Evolutionary conservation across 805 yeast species (phyloP), one percentile per base, ranked within the genome.

Genomic region (Hanseniaspora taiwanica): DNA sequence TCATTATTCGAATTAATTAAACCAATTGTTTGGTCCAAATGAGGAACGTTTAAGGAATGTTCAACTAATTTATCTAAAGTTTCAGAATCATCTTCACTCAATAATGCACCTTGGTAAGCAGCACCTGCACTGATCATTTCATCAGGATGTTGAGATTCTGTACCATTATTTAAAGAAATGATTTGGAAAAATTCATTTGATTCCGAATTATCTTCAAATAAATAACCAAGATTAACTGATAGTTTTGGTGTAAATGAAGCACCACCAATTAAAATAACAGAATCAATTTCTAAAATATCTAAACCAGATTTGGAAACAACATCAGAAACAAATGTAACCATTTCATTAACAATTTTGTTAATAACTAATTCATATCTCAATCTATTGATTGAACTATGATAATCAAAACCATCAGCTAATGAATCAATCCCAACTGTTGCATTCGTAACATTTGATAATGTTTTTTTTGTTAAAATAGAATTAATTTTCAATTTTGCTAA

Each of bases 391-490:
- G 89, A 72, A 47, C 94, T 75, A 65, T 84, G 87, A 76, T 79
- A 91, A 65, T 91, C 98, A 59, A 70, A 75, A 47, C 98, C 98
- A 44, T 82, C 94, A 45, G 94, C 89, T 48, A 91, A 72, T 18
- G 95, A 81, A 65, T 91, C 98, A 52, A 91, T 82, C 36, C 97
- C 91, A 56, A 86, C 84, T 41, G 91, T 81, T 35, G 96, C 80
- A 38, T 85, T 69, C 52, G 78, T 78, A 42, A 91, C 91, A 60
- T 87, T 86, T 39, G 94, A 81, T 53, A 91, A 70, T 33, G 98
- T 91, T 68, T 84, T 84, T 69, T 87, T 85, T 44, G 91, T 81
- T 42, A 76, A 66, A 57, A 81, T 78, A 44, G 93, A 72, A 60
- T 86, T 94, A 45, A 79, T 78, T 59, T 72, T 72, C 56, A 91